Evolutionary conservation across 116 monocot genomes (phyloP).

Genomic region (Thalassia testudinum): DNA sequence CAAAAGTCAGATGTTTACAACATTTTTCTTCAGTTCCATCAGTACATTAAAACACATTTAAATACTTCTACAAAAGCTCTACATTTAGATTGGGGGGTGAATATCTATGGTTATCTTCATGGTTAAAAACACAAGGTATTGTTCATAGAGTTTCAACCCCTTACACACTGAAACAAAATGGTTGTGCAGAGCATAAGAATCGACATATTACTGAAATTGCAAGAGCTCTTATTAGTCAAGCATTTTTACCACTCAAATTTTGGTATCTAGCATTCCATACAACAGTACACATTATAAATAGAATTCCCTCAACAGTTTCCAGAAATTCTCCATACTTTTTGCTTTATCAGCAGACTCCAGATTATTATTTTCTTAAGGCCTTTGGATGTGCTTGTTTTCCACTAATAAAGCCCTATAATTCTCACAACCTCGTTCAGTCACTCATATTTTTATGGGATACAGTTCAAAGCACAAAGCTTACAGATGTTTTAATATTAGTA

Average conservation of each 20-base stretch:
- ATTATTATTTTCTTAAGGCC: not conserved
- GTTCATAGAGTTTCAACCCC: not conserved
- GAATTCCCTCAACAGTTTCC: not conserved
- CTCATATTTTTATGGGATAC: not conserved
- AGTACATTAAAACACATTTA: not conserved
- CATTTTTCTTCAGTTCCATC: not conserved
- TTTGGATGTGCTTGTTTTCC: not conserved
- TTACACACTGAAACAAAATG: not conserved
- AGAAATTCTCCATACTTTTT: not conserved
- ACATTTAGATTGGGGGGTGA: not conserved
- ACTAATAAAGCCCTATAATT: not conserved
- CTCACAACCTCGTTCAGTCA: not conserved
- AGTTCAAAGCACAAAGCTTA: not conserved
- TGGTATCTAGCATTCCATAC: not conserved
- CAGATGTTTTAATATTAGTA: not conserved
- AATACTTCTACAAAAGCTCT: not conserved
- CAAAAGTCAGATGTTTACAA: not conserved
- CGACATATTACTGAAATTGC: not conserved
- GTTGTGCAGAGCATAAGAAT: not conserved
- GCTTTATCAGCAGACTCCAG: not conserved
- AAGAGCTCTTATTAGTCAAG: not conserved
- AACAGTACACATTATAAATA: not conserved
- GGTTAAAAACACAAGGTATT: not conserved
- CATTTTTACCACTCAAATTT: not conserved
- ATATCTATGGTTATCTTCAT: not conserved